Conservation (phyloP, 345 rosid species). For the Ceriops decandra region DNA sequence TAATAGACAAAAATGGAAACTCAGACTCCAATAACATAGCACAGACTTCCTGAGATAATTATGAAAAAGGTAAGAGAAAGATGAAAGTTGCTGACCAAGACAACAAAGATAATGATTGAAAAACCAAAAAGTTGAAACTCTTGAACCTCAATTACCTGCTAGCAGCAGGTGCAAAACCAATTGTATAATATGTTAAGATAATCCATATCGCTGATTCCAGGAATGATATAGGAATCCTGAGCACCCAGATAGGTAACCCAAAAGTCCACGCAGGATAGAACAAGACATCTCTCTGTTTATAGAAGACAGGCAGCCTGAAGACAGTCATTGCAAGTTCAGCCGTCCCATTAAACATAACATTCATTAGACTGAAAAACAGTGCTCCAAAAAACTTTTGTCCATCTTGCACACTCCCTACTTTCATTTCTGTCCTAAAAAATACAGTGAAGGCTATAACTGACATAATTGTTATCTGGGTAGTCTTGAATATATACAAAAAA, state of each 20-base stretch:
- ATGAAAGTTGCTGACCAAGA: background rate
- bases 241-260: constrained; percentile 41
- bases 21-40: no score
- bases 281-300: constrained; percentile 43
- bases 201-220: constrained; percentile 46
- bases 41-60: background rate
- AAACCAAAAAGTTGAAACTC: background rate
- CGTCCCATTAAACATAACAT: constrained; percentile 52
- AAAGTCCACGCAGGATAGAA: constrained; percentile 52
- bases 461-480: constrained; percentile 42
- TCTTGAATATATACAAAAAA: constrained; percentile 42
- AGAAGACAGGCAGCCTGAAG: constrained; percentile 43
- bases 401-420: constrained; percentile 33
- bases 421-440: constrained; percentile 40
- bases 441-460: constrained; percentile 37
- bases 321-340: constrained; percentile 52
- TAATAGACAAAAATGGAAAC: no score
- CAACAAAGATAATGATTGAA: background rate
- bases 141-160: constrained; percentile 31
- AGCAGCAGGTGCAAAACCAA: constrained; percentile 47
- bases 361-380: constrained; percentile 42
- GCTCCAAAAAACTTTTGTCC: constrained; percentile 46
- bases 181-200: constrained; percentile 42
- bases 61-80: background rate
- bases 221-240: constrained; percentile 42